phyloP scores from a whole-genome alignment of 2,329 filamentous ascomycete genomes.

The Paramyrothecium roridum region DNA sequence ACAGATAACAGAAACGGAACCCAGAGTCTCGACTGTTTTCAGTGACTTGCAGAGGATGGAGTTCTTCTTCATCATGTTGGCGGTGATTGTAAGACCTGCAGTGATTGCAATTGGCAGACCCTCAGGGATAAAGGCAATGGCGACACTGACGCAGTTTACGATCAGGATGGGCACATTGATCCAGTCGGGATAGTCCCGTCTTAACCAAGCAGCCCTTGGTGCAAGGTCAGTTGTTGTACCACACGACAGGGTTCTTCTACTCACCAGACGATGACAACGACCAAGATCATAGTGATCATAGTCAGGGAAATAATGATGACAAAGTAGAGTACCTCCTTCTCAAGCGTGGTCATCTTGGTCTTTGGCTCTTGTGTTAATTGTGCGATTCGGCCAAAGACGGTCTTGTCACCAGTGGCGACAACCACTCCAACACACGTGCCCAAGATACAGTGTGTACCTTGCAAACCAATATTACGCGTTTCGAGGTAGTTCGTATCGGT shows the following conservation, averaged over 20 bases:
- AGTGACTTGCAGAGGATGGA: conserved; percentile 77
- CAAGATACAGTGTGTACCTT: conserved; percentile 75
- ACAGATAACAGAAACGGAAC: conserved; percentile 69
- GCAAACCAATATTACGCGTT: conserved; percentile 71
- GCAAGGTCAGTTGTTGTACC: not conserved
- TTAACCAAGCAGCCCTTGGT: conserved; percentile 65
- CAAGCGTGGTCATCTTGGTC: conserved; percentile 63
- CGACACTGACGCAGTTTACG: conserved; percentile 68
- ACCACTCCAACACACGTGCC: conserved; percentile 66
- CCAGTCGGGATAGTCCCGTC: conserved; percentile 62
- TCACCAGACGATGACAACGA: conserved; percentile 66
- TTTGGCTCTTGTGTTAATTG: conserved; percentile 69
- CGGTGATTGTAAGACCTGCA: conserved; percentile 70
- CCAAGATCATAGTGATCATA: conserved; percentile 62
- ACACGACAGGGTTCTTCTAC: conserved; percentile 9
- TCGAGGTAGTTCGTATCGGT: conserved; percentile 74
- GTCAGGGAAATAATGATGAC: conserved; percentile 66
- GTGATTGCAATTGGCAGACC: conserved; percentile 69
- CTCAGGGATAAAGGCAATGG: conserved; percentile 74
- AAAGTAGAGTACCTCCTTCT: conserved; percentile 71
- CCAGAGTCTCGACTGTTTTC: conserved; percentile 74
- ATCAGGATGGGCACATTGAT: conserved; percentile 72
- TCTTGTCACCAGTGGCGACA: conserved; percentile 68
- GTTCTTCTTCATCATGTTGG: conserved; percentile 73
- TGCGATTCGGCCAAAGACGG: conserved; percentile 74